phyloP scores from a whole-genome alignment of 179 eudicot species.

The Corrigiola litoralis region DNA sequence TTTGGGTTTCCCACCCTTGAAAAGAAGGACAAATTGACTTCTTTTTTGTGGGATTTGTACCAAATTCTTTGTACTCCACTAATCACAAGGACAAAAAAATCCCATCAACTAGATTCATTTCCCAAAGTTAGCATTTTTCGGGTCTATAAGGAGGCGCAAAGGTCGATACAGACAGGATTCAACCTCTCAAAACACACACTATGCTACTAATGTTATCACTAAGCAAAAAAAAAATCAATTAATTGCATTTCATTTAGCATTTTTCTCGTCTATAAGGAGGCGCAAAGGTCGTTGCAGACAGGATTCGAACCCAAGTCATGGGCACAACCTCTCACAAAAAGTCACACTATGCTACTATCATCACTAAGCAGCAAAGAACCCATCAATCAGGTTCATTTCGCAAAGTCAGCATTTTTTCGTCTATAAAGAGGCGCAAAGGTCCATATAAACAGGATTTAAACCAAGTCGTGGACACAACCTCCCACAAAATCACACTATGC shows the following conservation, averaged over 20 bases:
- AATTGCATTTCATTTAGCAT: neutral
- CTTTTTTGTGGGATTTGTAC: conserved; percentile 7
- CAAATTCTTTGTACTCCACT: neutral
- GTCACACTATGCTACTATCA: neutral
- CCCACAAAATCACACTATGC: neutral
- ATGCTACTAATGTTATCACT: neutral
- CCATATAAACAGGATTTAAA: neutral
- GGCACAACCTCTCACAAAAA: too few relatives aligned
- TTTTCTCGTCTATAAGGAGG: neutral
- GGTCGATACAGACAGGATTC: neutral
- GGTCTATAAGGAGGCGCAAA: neutral
- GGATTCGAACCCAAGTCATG: too few relatives aligned
- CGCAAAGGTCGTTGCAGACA: too few relatives aligned
- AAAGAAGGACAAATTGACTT: conserved; percentile 8
- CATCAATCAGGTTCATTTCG: neutral
- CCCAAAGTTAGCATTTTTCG: neutral
- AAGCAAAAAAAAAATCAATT: neutral
- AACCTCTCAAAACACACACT: neutral
- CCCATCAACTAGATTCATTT: neutral
- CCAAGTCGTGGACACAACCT: conserved; percentile 2
- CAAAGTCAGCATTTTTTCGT: neutral
- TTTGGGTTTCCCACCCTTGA: neutral
- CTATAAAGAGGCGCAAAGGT: neutral
- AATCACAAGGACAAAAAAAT: neutral
- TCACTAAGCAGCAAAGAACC: neutral